These are phyloP conservation scores for Tremella mesenterica DNA, from an alignment of 768 basidiomycete genomes.

Conservation along the genomic window DNA sequence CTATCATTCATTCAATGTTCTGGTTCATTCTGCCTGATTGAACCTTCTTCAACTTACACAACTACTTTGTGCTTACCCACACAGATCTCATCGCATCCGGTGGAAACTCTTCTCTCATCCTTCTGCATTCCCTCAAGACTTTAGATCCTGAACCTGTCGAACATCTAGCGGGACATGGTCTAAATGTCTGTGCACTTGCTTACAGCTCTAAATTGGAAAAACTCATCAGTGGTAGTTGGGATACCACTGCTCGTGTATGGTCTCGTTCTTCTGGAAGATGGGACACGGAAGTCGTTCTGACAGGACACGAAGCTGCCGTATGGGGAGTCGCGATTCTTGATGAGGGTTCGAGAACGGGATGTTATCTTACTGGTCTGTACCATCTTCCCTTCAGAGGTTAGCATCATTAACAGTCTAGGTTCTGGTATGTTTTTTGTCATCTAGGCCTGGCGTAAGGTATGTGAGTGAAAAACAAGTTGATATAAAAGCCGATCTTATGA, in stretches of 20 bases:
- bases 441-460: no score
- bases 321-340: constrained; percentile 40
- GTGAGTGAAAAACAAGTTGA: background rate
- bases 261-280: constrained; percentile 6
- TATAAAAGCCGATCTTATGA: constrained; percentile 29
- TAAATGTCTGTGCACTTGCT: constrained; percentile 29
- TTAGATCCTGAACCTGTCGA: constrained; percentile 17
- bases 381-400: background rate
- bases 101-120: constrained; percentile 31
- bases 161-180: constrained; percentile 22
- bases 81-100: constrained; percentile 23
- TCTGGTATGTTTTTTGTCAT: background rate
- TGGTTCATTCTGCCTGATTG: no score
- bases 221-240: constrained; percentile 42
- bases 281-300: constrained; percentile 17
- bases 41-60: background rate
- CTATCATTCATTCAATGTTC: no score
- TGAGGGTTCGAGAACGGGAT: constrained; percentile 18
- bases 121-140: constrained; percentile 23
- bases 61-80: background rate
- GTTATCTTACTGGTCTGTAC: constrained; percentile 33
- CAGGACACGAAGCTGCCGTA: constrained; percentile 39
- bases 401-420: background rate
- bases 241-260: constrained; percentile 41
- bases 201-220: constrained; percentile 15